Conservation (phyloP, 345 rosid genomes). For the Gossypium ekmanianum region DNA sequence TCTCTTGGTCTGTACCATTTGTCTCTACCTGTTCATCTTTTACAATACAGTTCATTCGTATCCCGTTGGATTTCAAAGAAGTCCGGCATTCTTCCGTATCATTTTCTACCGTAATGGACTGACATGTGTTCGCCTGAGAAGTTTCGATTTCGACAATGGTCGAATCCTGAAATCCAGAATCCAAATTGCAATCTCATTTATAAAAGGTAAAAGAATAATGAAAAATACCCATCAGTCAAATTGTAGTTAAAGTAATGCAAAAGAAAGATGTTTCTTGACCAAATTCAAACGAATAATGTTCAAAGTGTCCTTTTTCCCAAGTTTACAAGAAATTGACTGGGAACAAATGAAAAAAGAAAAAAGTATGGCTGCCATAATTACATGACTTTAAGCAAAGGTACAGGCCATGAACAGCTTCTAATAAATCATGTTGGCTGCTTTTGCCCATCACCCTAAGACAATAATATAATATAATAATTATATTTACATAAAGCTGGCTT, state of each 20-base stretch:
- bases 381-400: slow-evolving; percentile 2
- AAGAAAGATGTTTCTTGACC: slow-evolving; percentile 4
- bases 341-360: not conserved
- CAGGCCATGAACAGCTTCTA: not conserved
- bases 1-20: slow-evolving; percentile 33
- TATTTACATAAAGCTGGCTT: not conserved
- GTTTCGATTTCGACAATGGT: not conserved
- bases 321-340: not conserved
- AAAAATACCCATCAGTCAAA: not conserved
- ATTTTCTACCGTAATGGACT: not conserved
- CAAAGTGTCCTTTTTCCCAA: not conserved
- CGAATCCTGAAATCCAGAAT: slow-evolving; percentile 26
- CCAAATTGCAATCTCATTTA: not conserved
- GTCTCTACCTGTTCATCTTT: slow-evolving; percentile 32
- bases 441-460: not conserved
- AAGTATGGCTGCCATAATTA: slow-evolving; percentile 15
- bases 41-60: slow-evolving; percentile 13
- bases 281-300: not conserved
- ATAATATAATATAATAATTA: not conserved
- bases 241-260: not conserved
- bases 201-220: no score
- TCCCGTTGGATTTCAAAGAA: slow-evolving; percentile 20
- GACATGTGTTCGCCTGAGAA: not conserved
- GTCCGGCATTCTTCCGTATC: slow-evolving; percentile 19
- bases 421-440: not conserved